Percentiles rank a stretch among this genome's conserved stretches.
These are phyloP conservation scores for Coemansia sp. DNA, from an alignment of 192 early-diverging fungal genomes.

Conservation along the genomic window DNA sequence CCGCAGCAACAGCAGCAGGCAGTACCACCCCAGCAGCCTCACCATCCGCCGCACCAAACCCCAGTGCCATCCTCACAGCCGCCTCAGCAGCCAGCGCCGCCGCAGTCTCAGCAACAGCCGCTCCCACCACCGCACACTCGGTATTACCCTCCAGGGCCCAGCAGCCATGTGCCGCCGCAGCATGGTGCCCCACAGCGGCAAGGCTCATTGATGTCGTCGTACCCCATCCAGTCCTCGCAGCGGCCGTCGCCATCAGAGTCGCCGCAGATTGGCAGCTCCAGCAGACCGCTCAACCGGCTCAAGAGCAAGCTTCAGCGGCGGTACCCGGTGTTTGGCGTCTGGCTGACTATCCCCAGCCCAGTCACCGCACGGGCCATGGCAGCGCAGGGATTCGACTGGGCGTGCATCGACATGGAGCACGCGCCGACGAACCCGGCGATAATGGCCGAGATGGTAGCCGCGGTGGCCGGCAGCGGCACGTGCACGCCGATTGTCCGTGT, in stretches of 20 bases:
- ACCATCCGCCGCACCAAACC: conserved; percentile 1
- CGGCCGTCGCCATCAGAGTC: conserved; percentile 18
- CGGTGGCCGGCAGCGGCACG: conserved; percentile 49
- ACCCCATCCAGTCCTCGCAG: conserved; percentile 4
- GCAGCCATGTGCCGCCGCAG: conserved; percentile 5
- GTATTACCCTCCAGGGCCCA: conserved; percentile 25
- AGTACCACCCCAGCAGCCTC: conserved; percentile 3
- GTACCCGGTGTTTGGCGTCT: conserved; percentile 44
- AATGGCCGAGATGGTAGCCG: conserved; percentile 54
- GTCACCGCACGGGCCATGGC: conserved; percentile 47
- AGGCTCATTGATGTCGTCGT: conserved; percentile 3
- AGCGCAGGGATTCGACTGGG: conserved; percentile 52
- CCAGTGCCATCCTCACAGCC: conserved; percentile 5
- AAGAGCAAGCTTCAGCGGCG: conserved; percentile 31
- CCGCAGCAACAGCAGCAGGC: conserved; percentile 8
- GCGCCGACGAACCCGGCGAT: conserved; percentile 41
- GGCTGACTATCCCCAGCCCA: conserved; percentile 50
- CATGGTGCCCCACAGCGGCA: conserved; percentile 13
- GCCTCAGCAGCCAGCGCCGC: conserved; percentile 8
- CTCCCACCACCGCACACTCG: conserved; percentile 6
- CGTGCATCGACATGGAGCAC: conserved; percentile 55
- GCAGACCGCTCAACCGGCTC: conserved; percentile 24
- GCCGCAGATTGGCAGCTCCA: conserved; percentile 3
- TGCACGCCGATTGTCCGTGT: conserved; percentile 51
- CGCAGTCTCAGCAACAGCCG: conserved; percentile 4